Evolutionary conservation across 1,284 basidiomycete species (phyloP), one percentile per base, ranked within the genome.

Genomic region (Erythrobasidium hasegawianum): DNA sequence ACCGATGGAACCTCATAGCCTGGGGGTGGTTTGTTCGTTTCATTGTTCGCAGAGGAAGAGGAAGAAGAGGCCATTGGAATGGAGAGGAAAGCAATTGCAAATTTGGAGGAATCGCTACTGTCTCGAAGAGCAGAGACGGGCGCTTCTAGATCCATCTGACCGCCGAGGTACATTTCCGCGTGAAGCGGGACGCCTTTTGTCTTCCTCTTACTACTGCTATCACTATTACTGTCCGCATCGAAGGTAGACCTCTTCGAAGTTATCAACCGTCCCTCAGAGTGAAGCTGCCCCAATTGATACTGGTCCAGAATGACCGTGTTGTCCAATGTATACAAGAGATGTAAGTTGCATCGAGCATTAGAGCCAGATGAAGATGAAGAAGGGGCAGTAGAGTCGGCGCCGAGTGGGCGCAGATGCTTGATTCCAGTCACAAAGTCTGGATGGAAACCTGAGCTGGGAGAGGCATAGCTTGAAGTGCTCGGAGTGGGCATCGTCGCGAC

Each of bases 111-210:
- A 33, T 33, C 33, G 50, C 16, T 16, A 1, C 20, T 26, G 27
- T 49, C 16, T 9, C 45, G 53, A 0, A 65, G 68, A 0, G 40
- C 29, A 55, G 47, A 67, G 7, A 55, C 61, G 1, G 71, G 69
- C 33, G 49, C 68, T 49, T 73, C 72, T 20, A 72, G 61, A 47
- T 72, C 70, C 1, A 45, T 38, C 27, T 71, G 66, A 9, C 72
- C 71, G n/a, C 29, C 29, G 11, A 47, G 57, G 24, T 55, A 57
- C 24, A 65, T 29, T 33, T 57, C 62, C 38, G 62, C 62, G 38
- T 65, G 54, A 5, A 65, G 50, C 18, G 62, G 45, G 24, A 29
- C 26, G 43, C 62, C 62, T 27, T 59, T 45, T 5, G 7, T 24
- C 22, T 16, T 47, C 4, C 62, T 56, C 22, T 67, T 67, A 26